Evolutionary conservation across 805 yeast species (phyloP), one percentile per base, ranked within the genome.

Genomic region (Hyphopichia homilentoma): DNA sequence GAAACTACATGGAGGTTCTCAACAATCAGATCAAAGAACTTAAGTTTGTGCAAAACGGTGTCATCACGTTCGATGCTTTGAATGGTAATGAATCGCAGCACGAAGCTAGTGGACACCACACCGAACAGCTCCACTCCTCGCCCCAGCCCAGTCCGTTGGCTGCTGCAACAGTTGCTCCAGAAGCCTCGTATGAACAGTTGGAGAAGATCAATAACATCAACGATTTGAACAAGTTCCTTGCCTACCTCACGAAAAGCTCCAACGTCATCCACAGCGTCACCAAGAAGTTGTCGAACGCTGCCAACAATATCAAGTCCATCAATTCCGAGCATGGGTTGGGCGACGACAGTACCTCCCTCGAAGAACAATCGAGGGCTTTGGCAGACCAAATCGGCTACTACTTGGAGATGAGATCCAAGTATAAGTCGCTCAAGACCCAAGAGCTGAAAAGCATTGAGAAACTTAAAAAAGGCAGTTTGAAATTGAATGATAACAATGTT

Each of bases 11-110:
- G 27, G 72, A 65, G 17, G 60, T 64, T 7, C 53, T 66, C 16
- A 54, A 58, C 30, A 63, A 61, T 37, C 72, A 66, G 41, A 66
- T 66, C 36, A 64, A 65, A 35, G 70, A 65, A 38, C 51, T 66
- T 21, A 54, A 50, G 28, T 65, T 66, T 42, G 68, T 65, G 4
- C 67, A 64, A 40, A 65, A 59, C 38, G 72, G 72, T 4, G 68
- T 64, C 24, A 65, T 66, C 30, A 59, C 71, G 0, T 52, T 61
- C 32, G 71, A 65, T 43, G 69, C 70, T 2, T 45, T 65, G 23
- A 55, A 53, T 30, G 44, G 52, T 14, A 41, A 45, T 20, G 11
- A 20, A 20, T 20, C 22, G 11, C 7, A 20, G 7, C 19, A 16
- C 33, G 31, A 18, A 18, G 29, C 29, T 9, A 25, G 29, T 4